Percentiles rank a stretch among this genome's conserved stretches.
These are phyloP conservation scores for Alternaria consortialis DNA, from an alignment of 2,329 filamentous ascomycete genomes.

Conservation along the genomic window DNA sequence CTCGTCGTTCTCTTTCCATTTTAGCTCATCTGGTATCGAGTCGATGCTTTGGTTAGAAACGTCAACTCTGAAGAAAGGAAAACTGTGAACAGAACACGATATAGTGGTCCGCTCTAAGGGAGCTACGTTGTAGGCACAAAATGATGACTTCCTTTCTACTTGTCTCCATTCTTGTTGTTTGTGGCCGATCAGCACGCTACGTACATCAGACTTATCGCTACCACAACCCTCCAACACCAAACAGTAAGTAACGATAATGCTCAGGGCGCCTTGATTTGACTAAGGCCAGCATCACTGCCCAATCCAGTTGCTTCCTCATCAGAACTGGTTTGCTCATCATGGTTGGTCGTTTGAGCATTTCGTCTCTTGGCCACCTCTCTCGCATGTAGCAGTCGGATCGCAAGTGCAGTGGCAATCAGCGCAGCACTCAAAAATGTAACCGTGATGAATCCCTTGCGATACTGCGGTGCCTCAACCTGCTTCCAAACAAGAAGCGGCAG, in stretches of 20 bases:
- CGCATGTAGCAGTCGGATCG: constrained; percentile 56
- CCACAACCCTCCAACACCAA: not conserved
- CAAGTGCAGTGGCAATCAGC: constrained; percentile 62
- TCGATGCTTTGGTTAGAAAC: too few relatives aligned
- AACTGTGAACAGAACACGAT: too few relatives aligned
- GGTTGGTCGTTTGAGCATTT: not conserved
- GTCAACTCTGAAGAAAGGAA: too few relatives aligned
- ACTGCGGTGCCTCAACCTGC: constrained; percentile 68
- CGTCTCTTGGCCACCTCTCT: constrained; percentile 45
- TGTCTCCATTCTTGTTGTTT: too few relatives aligned
- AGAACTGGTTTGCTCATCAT: not conserved
- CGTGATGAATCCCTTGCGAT: constrained; percentile 69
- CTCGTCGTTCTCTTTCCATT: too few relatives aligned
- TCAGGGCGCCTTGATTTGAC: not conserved
- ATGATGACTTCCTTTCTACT: too few relatives aligned
- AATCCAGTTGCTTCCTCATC: not conserved
- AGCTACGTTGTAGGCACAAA: too few relatives aligned
- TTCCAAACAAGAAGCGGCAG: constrained; percentile 73
- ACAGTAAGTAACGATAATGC: not conserved
- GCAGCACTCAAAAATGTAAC: constrained; percentile 29
- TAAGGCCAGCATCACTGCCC: not conserved
- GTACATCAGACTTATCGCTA: not conserved
- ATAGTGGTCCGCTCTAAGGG: too few relatives aligned
- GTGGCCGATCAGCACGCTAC: too few relatives aligned
- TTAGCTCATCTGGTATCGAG: too few relatives aligned